Conservation (phyloP, 805 yeast genomes). For the Nakazawaea ernobii region DNA sequence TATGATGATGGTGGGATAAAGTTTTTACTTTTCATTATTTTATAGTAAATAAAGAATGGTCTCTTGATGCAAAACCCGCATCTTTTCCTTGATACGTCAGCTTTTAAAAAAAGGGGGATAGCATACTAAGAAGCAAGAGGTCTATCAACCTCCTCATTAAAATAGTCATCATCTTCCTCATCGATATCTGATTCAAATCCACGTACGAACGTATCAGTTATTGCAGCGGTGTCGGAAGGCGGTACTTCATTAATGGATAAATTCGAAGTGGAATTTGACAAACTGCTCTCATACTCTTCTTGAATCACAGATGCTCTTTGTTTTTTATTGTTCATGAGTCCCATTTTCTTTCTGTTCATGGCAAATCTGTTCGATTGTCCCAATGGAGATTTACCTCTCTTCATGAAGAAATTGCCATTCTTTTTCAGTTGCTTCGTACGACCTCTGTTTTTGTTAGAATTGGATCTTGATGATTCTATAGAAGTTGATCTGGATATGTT, state of each 20-base stretch:
- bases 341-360: constrained; percentile 5
- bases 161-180: constrained; percentile 1
- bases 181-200: neutral
- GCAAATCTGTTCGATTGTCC: constrained; percentile 12
- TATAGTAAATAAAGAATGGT: no score
- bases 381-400: constrained; percentile 28
- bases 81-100: no score
- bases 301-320: constrained; percentile 8
- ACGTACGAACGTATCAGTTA: neutral
- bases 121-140: no score
- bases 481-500: constrained; percentile 29
- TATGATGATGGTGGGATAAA: no score
- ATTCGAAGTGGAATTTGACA: constrained; percentile 6
- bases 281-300: constrained; percentile 10
- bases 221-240: no score
- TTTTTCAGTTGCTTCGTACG: constrained; percentile 13
- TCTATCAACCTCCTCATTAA: neutral
- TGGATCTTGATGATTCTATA: constrained; percentile 22
- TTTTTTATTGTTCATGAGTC: constrained; percentile 2
- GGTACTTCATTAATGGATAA: constrained; percentile 1
- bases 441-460: constrained; percentile 22
- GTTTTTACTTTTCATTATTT: no score
- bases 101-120: no score
- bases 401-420: constrained; percentile 20
- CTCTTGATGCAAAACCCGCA: no score